Base-by-base conservation (phyloP, 148 eudicot genomes). In the Nepenthes gracilis region DNA sequence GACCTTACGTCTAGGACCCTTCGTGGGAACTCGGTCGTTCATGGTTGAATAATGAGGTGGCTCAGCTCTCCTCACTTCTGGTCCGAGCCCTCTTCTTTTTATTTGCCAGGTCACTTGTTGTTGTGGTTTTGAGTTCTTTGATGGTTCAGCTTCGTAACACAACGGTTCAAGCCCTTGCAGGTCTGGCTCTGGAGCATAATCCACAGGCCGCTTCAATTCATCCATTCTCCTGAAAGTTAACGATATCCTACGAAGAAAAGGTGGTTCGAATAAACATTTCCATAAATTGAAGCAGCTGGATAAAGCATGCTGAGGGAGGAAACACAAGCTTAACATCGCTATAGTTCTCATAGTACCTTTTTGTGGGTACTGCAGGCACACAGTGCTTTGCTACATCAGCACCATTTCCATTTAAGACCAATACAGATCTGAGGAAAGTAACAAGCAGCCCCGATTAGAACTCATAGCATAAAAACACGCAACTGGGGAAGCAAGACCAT, bases 341-440 rank as follows among this genome's bases (percentile, higher is more conserved):
- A 1, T 1, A 10, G 3, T 57, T 9, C 47, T 5, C 2, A 9
- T 6, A 3, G 23, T 64, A 78, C 82, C 82, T 74, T 64, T 72
- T 78, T 9, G 66, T 60, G 62, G 82, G 82, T 59, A 78, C 82
- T n/a, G 79, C 82, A 55, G 82, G 82, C 33, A 78, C 76, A 57
- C 82, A 78, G 75, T 78, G 82, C 71, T 78, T 78, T 33, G 82
- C 79, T 33, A 78, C 69, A 65, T 78, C 77, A 65, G 82, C 82
- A 49, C 82, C 82, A 47, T 78, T 78, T 49, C 76, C 82, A 33
- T 75, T 74, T 55, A 78, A 69, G 33, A 78, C 82, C 69, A 78
- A 58, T 36, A 78, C 79, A 63, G 79, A 74, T 59, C 82, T 78
- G 60, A 63, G 47, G 59, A 5, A 35, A 11, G 48, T 11, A 74